phyloP scores from a whole-genome alignment of 192 early-diverging fungal species.

The Coemansia sp. region DNA sequence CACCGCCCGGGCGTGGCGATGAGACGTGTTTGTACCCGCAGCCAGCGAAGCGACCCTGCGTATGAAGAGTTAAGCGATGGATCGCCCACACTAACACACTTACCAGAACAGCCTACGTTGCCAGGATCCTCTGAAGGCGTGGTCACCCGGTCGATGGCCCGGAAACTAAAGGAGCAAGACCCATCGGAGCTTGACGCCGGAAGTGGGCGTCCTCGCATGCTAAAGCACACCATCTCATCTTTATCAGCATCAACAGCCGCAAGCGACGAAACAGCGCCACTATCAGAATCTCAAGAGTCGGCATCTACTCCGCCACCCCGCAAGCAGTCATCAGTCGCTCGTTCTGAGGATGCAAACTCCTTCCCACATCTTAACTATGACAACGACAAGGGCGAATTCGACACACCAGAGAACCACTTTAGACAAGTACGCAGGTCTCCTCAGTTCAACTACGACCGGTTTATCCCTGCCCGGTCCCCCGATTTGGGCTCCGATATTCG shows the following conservation, averaged over 20 bases:
- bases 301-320: slow-evolving; percentile 7
- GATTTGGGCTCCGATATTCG: slow-evolving; percentile 31
- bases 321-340: background rate
- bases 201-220: background rate
- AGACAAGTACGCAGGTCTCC: slow-evolving; percentile 37
- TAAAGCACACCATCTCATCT: slow-evolving; percentile 4
- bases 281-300: slow-evolving; percentile 6
- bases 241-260: slow-evolving; percentile 6
- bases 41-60: background rate
- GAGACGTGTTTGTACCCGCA: background rate
- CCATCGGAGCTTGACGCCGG: background rate
- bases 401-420: slow-evolving; percentile 16
- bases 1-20: background rate
- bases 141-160: slow-evolving; percentile 51
- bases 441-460: slow-evolving; percentile 53
- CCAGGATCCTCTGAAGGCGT: slow-evolving; percentile 14
- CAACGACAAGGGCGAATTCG: background rate
- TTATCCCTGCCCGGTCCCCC: slow-evolving; percentile 43
- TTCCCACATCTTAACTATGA: background rate
- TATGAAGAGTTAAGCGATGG: background rate
- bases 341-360: background rate
- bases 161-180: slow-evolving; percentile 25
- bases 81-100: slow-evolving; percentile 25
- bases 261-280: background rate
- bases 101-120: background rate